Percentiles rank a stretch among this genome's conserved stretches.
Conservation (phyloP, 1,284 basidiomycete species). For the Jaminaea rosea region DNA sequence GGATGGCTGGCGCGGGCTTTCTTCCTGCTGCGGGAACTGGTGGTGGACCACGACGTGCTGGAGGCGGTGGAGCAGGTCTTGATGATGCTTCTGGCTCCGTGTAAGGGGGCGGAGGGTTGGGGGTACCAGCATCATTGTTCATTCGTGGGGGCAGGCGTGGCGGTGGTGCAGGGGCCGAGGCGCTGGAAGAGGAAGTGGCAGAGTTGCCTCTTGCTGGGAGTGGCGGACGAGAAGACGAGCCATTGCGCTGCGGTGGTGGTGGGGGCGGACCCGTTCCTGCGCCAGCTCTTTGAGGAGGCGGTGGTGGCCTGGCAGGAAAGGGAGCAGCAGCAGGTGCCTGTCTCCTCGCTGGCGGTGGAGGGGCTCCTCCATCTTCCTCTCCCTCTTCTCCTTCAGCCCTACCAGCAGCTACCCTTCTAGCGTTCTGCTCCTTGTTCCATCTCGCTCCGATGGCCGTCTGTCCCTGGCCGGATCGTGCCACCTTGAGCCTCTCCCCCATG, state of each 20-base stretch:
- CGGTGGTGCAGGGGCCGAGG: background rate
- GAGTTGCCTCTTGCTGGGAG: background rate
- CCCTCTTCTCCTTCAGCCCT: background rate
- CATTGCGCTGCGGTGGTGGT: background rate
- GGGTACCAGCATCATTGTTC: constrained; percentile 27
- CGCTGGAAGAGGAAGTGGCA: background rate
- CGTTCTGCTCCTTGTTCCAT: background rate
- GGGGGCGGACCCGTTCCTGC: background rate
- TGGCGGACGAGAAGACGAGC: background rate
- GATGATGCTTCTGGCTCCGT: too few relatives aligned
- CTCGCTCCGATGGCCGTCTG: background rate
- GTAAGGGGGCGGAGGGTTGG: constrained; percentile 25
- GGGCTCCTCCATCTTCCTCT: background rate
- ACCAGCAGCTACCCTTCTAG: background rate
- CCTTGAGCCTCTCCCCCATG: too few relatives aligned
- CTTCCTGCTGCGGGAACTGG: background rate
- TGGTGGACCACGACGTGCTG: constrained; percentile 4
- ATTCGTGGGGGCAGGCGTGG: constrained; percentile 27
- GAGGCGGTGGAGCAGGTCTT: constrained; percentile 12
- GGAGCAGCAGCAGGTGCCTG: background rate
- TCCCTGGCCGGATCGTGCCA: too few relatives aligned
- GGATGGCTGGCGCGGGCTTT: constrained; percentile 15
- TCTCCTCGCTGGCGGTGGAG: too few relatives aligned
- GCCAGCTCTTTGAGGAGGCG: background rate
- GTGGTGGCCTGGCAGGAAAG: background rate